Base-by-base conservation (phyloP, 306 rosid genomes). In the Dalbergia cultrata region DNA sequence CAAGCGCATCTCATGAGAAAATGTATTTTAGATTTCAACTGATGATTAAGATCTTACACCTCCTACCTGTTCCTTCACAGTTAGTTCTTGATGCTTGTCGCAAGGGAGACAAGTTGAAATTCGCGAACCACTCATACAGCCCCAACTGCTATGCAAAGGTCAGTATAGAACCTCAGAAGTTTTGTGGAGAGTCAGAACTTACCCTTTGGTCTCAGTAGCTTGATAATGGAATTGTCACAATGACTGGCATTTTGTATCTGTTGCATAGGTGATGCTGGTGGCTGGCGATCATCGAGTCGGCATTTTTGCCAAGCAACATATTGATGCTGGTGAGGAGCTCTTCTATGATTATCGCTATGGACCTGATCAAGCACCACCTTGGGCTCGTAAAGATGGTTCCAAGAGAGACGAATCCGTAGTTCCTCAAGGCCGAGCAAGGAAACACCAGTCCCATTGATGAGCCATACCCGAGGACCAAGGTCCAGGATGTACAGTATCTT, bases 271-370 rank as follows among this genome's bases (percentile, higher is more conserved):
- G 66, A 80, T 95, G 91, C 13, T 88, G 81, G 97, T 95, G 7
- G 90, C 86, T 0, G 98, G 98, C 65, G 97, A 92, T 86, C 97
- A 95, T 83, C 85, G 97, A 19, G 92, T 95, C 5, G 97, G 95
- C 67, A 95, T 92, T 67, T 95, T 83, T 81, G 93, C 98, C 67
- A 90, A 89, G 86, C 88, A 89, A 83, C 87, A 47, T 70, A 95
- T 92, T 33, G 88, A 91, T 73, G 92, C 93, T 41, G 86, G 97
- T 37, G 92, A 89, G 78, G 97, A 95, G 90, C 85, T 95, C 80
- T 91, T 92, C 83, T 91, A 89, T 45, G 92, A 95, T 80, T 95
- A 94, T 72, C 66, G 83, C 47, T 91, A 91, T 50, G 84, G 81
- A 35, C 84, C 87, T 8, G 83, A 85, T 11, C 72, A 72, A 49